Evolutionary conservation across 192 early-diverging fungal genomes (phyloP), one percentile per base, ranked within the genome.

Genomic region (Podila horticola): DNA sequence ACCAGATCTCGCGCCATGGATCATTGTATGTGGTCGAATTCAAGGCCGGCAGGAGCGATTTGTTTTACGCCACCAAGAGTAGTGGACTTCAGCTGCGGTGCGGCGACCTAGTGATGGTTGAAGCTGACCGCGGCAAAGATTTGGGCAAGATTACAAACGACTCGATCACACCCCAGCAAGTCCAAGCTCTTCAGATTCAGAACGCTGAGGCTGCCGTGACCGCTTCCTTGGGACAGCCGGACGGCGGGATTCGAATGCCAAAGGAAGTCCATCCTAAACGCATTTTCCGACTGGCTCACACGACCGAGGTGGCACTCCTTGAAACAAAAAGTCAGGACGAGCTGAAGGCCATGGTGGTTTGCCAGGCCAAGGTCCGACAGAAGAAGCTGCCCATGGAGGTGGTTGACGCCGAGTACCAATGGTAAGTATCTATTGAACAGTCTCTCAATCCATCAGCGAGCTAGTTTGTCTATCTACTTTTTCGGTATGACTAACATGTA

Each of bases 341-440:
- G 82, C 89, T 92, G 45, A 96, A 93, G 75, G 94, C 98, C 8
- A 88, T 95, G 83, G 84, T 85, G 33, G 88, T 96, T 28, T 98
- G 97, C 75, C 96, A 97, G 71, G 86, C 84, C 45, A 98, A 97
- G 82, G 97, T 96, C 59, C 86, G 92, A 63, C 93, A 95, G 69
- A 94, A 93, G 85, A 94, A 93, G 72, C 86, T 99, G 36, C 93
- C 95, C 20, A 99, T 99, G 98, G 91, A 94, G 67, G 93, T 99
- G 29, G 94, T 97, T 1, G 96, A 98, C 75, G 98, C 98, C 24
- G 98, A 99, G 85, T 99, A 95, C 70, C 98, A 99, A 85, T 99
- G 97, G 95, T 95, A 85, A n/a, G 2, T 55, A 55, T 26, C 52
- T 36, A 36, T 49, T 61, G 8, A 49, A 34, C 26, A 62, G 19